Conservation (phyloP, 176 grass and related monocot species). For the sorghum (Sorghum bicolor) region Sorghum_bicolor_NCBIv3 NC_012872.2:70072001-70072500, state of each 20-base stretch:
- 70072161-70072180: conserved; percentile 45
- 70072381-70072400: conserved; percentile 7
- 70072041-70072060: not conserved
- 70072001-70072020: not conserved
- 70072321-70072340: conserved; percentile 13
- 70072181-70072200: conserved; percentile 75
- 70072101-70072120: conserved; percentile 9
- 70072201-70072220: conserved; percentile 83
- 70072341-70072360: not conserved
- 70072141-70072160: conserved; percentile 17
- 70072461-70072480: conserved; percentile 44
- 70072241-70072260: conserved; percentile 76
- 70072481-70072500: conserved; percentile 54
- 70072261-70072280: conserved; percentile 54
- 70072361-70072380: not conserved
- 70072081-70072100: conserved; percentile 2
- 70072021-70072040: not conserved
- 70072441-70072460: conserved; percentile 48
- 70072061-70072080: conserved; percentile 7
- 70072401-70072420: conserved; percentile 62
- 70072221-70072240: conserved; percentile 82
- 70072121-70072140: not conserved
- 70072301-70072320: conserved; percentile 69
- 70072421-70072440: conserved; percentile 71
- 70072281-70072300: conserved; percentile 45